These are phyloP conservation scores for Aspergillus ustus DNA, from an alignment of 2,329 filamentous ascomycete species.

Conservation along the genomic window DNA sequence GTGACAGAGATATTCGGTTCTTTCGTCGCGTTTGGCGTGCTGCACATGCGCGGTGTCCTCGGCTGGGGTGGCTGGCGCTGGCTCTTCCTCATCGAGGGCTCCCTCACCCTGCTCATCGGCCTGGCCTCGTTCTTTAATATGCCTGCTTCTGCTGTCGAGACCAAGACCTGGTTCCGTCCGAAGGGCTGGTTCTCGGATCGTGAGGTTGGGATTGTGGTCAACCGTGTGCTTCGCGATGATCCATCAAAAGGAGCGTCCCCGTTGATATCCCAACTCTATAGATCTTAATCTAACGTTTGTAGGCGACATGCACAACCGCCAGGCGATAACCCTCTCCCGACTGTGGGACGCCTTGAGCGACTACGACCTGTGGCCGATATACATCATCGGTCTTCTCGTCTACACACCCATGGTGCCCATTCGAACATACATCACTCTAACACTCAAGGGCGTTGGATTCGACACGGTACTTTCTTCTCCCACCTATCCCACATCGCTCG, in stretches of 20 bases:
- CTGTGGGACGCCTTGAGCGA: conserved; percentile 61
- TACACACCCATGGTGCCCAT: conserved; percentile 59
- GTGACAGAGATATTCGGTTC: conserved; percentile 40
- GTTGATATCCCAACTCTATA: not conserved
- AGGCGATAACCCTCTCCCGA: conserved; percentile 56
- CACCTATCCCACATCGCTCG: not conserved
- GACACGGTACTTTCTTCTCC: conserved; percentile 41
- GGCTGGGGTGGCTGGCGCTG: conserved; percentile 50
- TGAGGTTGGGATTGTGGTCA: conserved; percentile 66
- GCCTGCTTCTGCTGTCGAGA: conserved; percentile 58
- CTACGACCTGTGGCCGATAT: conserved; percentile 64
- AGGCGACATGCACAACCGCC: conserved; percentile 63
- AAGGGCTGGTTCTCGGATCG: conserved; percentile 65
- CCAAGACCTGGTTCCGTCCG: conserved; percentile 58
- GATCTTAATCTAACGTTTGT: not conserved
- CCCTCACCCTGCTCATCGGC: conserved; percentile 59
- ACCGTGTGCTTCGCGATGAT: conserved; percentile 63
- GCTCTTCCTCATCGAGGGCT: conserved; percentile 62
- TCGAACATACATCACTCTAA: conserved; percentile 63
- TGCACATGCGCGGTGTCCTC: conserved; percentile 39
- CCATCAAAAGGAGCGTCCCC: conserved; percentile 55
- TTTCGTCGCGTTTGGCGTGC: conserved; percentile 42
- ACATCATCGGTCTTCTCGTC: conserved; percentile 58
- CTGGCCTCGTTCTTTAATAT: conserved; percentile 60
- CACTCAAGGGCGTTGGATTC: conserved; percentile 62